Evolutionary conservation across 2,329 filamentous ascomycete genomes (phyloP), one percentile per base, ranked within the genome.

Genomic region (Aspergillus versicolor): DNA sequence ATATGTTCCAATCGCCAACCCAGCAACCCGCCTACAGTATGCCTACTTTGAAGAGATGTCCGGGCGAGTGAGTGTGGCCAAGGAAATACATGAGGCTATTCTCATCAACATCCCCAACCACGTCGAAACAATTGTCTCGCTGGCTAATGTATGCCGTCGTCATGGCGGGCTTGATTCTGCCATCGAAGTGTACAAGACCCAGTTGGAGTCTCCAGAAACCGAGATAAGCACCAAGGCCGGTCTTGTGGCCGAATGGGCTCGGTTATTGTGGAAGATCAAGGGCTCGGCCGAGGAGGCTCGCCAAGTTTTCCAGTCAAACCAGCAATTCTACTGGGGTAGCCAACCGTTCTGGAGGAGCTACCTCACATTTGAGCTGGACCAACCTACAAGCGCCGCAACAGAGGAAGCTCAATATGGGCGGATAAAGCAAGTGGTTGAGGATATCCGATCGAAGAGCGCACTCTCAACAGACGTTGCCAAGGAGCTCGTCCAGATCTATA

Each of bases 31-130:
- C 56, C 81, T 97, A 59, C 90, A 96, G 70, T 97, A 92, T 79
- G 93, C 94, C 13, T 91, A 92, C 66, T 97, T 97, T 63, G 94
- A 99, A 72, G 94, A 99, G 77, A 89, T 90, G 74, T 82, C 84
- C 41, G 90, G 86, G 4, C 86, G 91, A 40, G 78, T 88, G 24
- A 88, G 90, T 61, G 83, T 95, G 38, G 91, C 93, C 11, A 85
- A 88, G 58, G 92, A 90, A 57, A 92, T 99, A 55, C 90, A 97
- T 69, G 83, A 88, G 47, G 88, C 90, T 1, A 88, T 99, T 53
- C 80, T 97, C 32, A 78, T 87, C 62, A 82, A 83, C 57, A 77
- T 96, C 15, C 92, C 93, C 0, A 88, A 90, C 63, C 90, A 93
- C 62, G 83, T 96, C 46, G 92, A 97, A 73, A 91, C 90, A 1